These are phyloP conservation scores for Clonostachys solani DNA, from an alignment of 2,329 filamentous ascomycete species.

Conservation along the genomic window DNA sequence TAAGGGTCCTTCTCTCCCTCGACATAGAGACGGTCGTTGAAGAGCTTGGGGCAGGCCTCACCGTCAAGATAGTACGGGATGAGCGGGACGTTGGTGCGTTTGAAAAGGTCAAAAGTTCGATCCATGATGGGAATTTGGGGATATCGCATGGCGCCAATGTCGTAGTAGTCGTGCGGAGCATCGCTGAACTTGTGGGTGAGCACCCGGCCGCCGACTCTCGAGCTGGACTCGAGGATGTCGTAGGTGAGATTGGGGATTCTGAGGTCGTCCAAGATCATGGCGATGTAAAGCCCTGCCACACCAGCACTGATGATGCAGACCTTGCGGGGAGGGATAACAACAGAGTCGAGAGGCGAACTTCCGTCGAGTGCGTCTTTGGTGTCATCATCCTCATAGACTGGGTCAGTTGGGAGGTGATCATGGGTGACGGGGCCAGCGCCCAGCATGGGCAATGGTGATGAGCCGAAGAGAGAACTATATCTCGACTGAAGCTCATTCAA, in stretches of 20 bases:
- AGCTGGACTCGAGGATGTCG: slow-evolving; percentile 25
- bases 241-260: slow-evolving; percentile 12
- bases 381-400: background rate
- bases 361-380: background rate
- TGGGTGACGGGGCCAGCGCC: background rate
- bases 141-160: slow-evolving; percentile 33
- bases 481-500: background rate
- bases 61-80: slow-evolving; percentile 5
- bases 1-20: slow-evolving; percentile 2
- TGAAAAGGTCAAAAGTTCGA: slow-evolving; percentile 4
- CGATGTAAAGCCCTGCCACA: slow-evolving; percentile 25
- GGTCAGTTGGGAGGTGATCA: slow-evolving; percentile 1
- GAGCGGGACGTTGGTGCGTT: slow-evolving; percentile 1
- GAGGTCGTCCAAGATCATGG: slow-evolving; percentile 21
- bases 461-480: background rate
- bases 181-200: slow-evolving; percentile 24
- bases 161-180: slow-evolving; percentile 27
- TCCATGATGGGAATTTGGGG: slow-evolving; percentile 23
- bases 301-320: slow-evolving; percentile 30
- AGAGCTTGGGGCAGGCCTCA: slow-evolving; percentile 1
- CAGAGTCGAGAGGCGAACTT: background rate
- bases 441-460: background rate
- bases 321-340: slow-evolving; percentile 3
- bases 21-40: slow-evolving; percentile 6
- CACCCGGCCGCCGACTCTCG: slow-evolving; percentile 24